These are phyloP conservation scores for Periconia digitata DNA, from an alignment of 2,329 filamentous ascomycete genomes.

Conservation along the genomic window DNA sequence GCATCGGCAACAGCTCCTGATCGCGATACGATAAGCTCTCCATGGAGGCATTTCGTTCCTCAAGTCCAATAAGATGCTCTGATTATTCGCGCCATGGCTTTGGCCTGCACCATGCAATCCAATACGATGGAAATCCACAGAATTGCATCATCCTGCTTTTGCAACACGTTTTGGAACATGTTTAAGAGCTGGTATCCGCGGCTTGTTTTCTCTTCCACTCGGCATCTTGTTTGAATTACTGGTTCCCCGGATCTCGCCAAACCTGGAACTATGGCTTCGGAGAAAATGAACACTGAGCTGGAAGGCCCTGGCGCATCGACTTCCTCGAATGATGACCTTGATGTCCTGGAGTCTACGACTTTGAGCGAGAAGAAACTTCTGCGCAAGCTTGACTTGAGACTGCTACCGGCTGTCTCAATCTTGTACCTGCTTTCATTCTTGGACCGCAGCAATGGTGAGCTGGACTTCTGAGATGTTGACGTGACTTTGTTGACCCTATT, in stretches of 20 bases:
- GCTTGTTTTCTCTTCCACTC: not conserved
- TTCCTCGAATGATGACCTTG: constrained; percentile 29
- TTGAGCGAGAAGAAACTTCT: constrained; percentile 61
- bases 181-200: not conserved
- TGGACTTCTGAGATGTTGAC: not conserved
- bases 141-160: constrained; percentile 34
- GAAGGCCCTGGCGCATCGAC: constrained; percentile 21
- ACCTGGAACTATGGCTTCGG: constrained; percentile 22
- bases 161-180: not conserved
- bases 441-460: constrained; percentile 40
- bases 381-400: constrained; percentile 54
- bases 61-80: constrained; percentile 21
- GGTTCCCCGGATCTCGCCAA: too few relatives aligned
- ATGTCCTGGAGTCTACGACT: constrained; percentile 13
- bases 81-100: constrained; percentile 1
- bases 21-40: constrained; percentile 10
- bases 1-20: constrained; percentile 4
- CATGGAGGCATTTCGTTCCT: constrained; percentile 8
- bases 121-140: constrained; percentile 17
- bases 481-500: constrained; percentile 7
- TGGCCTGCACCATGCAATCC: constrained; percentile 3
- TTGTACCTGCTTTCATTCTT: constrained; percentile 45
- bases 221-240: too few relatives aligned
- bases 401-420: constrained; percentile 47
- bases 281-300: constrained; percentile 19